Evolutionary conservation across 805 yeast genomes (phyloP).

Genomic region (Yarrowia divulgata): DNA sequence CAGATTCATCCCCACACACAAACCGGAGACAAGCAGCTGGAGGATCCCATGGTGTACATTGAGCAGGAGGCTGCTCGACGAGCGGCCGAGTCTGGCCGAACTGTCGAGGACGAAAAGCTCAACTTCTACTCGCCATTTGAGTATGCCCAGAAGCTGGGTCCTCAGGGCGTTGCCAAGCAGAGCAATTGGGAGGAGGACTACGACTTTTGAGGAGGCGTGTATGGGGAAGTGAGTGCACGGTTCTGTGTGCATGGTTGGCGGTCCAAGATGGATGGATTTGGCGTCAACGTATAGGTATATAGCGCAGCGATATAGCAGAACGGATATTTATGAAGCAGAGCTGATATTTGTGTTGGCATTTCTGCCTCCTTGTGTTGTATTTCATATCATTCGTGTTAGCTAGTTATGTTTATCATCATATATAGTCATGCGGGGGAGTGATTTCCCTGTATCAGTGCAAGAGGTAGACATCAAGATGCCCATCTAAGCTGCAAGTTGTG

Average conservation of each 20-base stretch:
- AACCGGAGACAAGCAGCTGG: constrained; percentile 38
- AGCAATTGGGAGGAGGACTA: constrained; percentile 45
- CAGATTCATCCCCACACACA: constrained; percentile 10
- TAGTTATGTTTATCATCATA: background rate
- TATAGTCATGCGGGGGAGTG: background rate
- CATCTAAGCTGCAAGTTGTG: too few relatives aligned
- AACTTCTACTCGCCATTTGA: constrained; percentile 42
- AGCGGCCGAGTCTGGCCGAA: constrained; percentile 34
- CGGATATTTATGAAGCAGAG: background rate
- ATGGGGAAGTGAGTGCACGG: constrained; percentile 31
- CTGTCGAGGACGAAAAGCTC: constrained; percentile 32
- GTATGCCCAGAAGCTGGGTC: constrained; percentile 42
- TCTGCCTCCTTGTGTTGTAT: too few relatives aligned
- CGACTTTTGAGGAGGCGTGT: constrained; percentile 40
- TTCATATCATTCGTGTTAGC: too few relatives aligned
- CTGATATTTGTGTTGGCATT: background rate
- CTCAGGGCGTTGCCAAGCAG: constrained; percentile 40
- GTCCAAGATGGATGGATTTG: background rate
- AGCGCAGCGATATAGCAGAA: background rate
- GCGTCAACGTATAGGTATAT: background rate
- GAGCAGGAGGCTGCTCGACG: constrained; percentile 39
- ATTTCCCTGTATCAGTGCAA: too few relatives aligned
- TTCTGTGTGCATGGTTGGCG: constrained; percentile 26
- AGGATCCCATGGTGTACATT: constrained; percentile 43
- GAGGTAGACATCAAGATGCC: too few relatives aligned